phyloP scores from a whole-genome alignment of 1,284 basidiomycete species.

The Irpex sp. region DNA sequence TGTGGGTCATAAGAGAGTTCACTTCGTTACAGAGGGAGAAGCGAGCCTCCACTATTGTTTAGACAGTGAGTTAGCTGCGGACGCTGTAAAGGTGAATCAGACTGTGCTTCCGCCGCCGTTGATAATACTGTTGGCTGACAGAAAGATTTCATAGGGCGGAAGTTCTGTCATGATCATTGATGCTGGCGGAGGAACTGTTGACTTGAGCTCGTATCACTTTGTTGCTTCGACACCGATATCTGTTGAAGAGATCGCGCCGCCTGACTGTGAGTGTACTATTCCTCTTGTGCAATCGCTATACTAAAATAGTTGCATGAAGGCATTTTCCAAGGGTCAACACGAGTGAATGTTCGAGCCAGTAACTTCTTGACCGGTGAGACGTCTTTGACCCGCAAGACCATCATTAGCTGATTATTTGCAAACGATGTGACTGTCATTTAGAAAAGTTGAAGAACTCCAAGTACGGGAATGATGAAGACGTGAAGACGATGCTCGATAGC shows the following conservation, averaged over 20 bases:
- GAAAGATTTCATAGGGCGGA: conserved; percentile 13
- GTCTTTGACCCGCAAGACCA: neutral
- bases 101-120: no score
- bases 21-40: conserved; percentile 46
- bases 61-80: conserved; percentile 29
- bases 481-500: conserved; percentile 29
- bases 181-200: conserved; percentile 53
- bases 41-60: conserved; percentile 45
- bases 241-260: conserved; percentile 34
- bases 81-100: conserved; percentile 24
- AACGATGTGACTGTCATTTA: neutral
- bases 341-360: conserved; percentile 24
- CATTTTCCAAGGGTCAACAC: conserved; percentile 22
- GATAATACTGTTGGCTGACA: neutral
- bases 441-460: conserved; percentile 31
- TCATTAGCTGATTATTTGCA: neutral
- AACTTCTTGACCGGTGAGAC: conserved; percentile 24
- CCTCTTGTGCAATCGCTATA: neutral
- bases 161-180: conserved; percentile 50
- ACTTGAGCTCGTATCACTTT: conserved; percentile 44
- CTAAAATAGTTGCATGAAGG: conserved; percentile 11
- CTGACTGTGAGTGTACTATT: conserved; percentile 32
- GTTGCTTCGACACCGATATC: conserved; percentile 14
- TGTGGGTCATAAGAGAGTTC: conserved; percentile 29
- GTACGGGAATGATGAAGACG: conserved; percentile 29